Base-by-base conservation (phyloP, 352 stramenopile species). In the Globisporangium radiosum region DNA sequence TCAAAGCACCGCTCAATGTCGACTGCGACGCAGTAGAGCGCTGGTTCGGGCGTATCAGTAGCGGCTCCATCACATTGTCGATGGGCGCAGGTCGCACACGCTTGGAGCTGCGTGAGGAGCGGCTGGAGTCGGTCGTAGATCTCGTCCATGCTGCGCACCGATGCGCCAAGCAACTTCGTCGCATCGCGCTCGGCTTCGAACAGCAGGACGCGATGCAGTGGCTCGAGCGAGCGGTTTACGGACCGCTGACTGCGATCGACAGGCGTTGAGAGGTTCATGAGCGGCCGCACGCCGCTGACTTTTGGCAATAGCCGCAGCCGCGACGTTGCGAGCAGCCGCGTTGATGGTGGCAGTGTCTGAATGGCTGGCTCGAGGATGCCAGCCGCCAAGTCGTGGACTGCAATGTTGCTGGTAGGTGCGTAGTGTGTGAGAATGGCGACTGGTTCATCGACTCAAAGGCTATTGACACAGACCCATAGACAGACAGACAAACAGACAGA, bases 1-100 rank as follows among this genome's bases (percentile, higher is more conserved):
- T 93, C 84, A 54, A 93, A 93, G 44, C 84, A 93, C 3, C 80
- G 71, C 48, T 90, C 81, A n/a, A 92, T 78, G 38, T 93, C 84
- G 7, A 93, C 76, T 7, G 72, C 73, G 6, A 89, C 78, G 47
- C 75, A 85, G 48, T 88, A 90, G 19, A 83, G 44, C 40, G 62
- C 60, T 45, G 65, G 65, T 3, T 15, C 40, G 3, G 37, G 39
- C 15, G 9, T 39, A 38, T 13, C 19, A 19, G 17, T 19, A 19
- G 17, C 17, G 0, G 17, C 17, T 19, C 17, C 17, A 19, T 19
- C 17, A 14, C 57, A 15, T 43, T 19, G 45, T 7, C 36, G 64
- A 7, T 57, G 63, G 4, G 71, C 66, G 54, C 73, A 85, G 25
- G 55, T 59, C 38, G 63, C 13, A 52, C 75, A 85, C 0, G 66